Percentiles rank a stretch among this genome's conserved stretches.
Conservation (phyloP, 108 stramenopile species). For the Nitzschia sp. region DNA sequence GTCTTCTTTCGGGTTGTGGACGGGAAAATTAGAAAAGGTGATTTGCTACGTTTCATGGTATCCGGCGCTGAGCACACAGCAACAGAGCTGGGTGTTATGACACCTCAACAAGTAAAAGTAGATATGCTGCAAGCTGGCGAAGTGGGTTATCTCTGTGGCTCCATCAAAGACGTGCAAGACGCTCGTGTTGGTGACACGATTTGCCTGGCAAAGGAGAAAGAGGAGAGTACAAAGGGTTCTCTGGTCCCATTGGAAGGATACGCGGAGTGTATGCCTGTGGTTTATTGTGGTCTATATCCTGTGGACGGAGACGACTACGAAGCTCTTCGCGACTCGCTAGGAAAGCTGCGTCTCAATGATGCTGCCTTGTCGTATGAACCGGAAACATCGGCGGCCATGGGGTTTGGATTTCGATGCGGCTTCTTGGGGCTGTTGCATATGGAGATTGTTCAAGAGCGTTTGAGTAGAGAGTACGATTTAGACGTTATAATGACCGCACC, state of each 20-base stretch:
- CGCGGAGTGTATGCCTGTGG: slow-evolving; percentile 89
- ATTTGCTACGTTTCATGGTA: slow-evolving; percentile 72
- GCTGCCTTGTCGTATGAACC: slow-evolving; percentile 84
- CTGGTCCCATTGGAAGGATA: slow-evolving; percentile 71
- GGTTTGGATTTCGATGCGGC: slow-evolving; percentile 93
- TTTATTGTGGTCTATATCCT: slow-evolving; percentile 94
- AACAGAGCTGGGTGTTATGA: slow-evolving; percentile 93
- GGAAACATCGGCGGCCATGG: slow-evolving; percentile 86
- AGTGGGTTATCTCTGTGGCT: slow-evolving; percentile 94
- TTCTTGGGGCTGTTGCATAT: slow-evolving; percentile 98
- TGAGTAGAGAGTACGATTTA: slow-evolving; percentile 90
- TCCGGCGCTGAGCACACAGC: slow-evolving; percentile 83
- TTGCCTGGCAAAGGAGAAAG: slow-evolving; percentile 40
- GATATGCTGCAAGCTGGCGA: slow-evolving; percentile 75
- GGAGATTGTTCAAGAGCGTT: slow-evolving; percentile 97
- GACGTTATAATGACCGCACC: slow-evolving; percentile 98
- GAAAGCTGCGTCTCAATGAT: slow-evolving; percentile 94
- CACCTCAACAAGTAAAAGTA: slow-evolving; percentile 81
- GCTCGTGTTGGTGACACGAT: slow-evolving; percentile 98
- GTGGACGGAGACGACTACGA: slow-evolving; percentile 95
- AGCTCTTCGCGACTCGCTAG: slow-evolving; percentile 81
- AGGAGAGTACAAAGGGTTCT: background rate
- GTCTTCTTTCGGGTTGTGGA: slow-evolving; percentile 96
- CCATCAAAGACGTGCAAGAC: slow-evolving; percentile 92
- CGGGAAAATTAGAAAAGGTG: slow-evolving; percentile 82